Evolutionary conservation across 1,284 basidiomycete genomes (phyloP).

Genomic region (Leccinum variabile): DNA sequence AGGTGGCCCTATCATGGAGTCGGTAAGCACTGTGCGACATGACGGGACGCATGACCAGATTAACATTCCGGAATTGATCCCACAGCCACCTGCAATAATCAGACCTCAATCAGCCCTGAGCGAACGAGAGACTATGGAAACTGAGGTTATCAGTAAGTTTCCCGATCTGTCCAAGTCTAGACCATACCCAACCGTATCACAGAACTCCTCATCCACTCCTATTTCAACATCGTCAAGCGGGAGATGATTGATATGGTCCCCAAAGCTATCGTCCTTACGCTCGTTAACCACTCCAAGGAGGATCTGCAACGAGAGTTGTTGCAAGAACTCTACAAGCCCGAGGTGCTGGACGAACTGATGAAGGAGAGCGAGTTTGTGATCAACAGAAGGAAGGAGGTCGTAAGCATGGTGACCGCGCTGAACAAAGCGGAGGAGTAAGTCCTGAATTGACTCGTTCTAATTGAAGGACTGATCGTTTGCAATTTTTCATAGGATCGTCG

Average conservation of each 20-base stretch:
- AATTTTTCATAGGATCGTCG: conserved; percentile 28
- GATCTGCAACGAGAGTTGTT: conserved; percentile 87
- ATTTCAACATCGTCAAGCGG: conserved; percentile 97
- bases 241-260: conserved; percentile 99
- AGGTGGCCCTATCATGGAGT: conserved; percentile 74
- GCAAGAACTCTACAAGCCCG: conserved; percentile 88
- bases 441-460: background rate
- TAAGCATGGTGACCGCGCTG: conserved; percentile 84
- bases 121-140: conserved; percentile 97
- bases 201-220: conserved; percentile 91
- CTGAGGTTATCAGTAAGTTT: conserved; percentile 97
- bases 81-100: conserved; percentile 82
- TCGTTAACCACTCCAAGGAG: conserved; percentile 93
- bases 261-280: conserved; percentile 92
- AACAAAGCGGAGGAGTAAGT: conserved; percentile 91
- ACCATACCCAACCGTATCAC: conserved; percentile 10
- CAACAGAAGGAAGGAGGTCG: conserved; percentile 84
- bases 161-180: background rate
- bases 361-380: conserved; percentile 91
- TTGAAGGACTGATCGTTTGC: conserved; percentile 12
- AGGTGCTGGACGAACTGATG: conserved; percentile 87
- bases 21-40: conserved; percentile 39
- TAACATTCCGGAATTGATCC: background rate
- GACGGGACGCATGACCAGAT: background rate
- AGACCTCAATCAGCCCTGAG: conserved; percentile 91